Percentiles rank a stretch among this genome's conserved stretches.
Conservation (phyloP, 371 early-diverging fungal species). For the Cokeromyces recurvatus region DNA sequence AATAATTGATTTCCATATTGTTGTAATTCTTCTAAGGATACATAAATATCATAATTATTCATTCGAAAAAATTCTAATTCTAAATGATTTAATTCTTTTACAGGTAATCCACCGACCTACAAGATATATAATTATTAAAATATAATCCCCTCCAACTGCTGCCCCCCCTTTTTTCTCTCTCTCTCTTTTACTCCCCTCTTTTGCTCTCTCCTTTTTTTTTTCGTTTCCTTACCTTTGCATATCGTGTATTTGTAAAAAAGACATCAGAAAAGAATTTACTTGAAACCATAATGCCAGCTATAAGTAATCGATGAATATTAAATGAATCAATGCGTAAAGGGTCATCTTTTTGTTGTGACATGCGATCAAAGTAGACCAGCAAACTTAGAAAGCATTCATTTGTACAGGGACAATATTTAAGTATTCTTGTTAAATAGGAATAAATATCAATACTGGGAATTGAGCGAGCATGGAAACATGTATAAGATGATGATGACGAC, state of each 20-base stretch:
- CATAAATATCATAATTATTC: constrained; percentile 72
- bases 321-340: constrained; percentile 71
- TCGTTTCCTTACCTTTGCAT: constrained; percentile 64
- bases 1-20: constrained; percentile 69
- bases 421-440: constrained; percentile 61
- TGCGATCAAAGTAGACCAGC: constrained; percentile 75
- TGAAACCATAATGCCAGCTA: constrained; percentile 72
- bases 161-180: no score
- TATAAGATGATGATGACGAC: constrained; percentile 8
- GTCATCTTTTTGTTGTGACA: constrained; percentile 35
- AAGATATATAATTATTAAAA: neutral
- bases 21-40: constrained; percentile 77
- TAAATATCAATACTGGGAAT: constrained; percentile 42
- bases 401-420: constrained; percentile 72
- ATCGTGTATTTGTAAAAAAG: constrained; percentile 82
- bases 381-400: constrained; percentile 76
- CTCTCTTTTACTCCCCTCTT: no score
- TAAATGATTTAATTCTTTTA: constrained; percentile 84
- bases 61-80: constrained; percentile 79
- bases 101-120: constrained; percentile 91
- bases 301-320: constrained; percentile 81
- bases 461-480: constrained; percentile 61
- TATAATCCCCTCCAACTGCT: no score
- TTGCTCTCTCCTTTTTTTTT: no score
- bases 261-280: constrained; percentile 83